Percentiles rank a stretch among this genome's conserved stretches.
Evolutionary conservation across 495 filamentous ascomycete genomes (phyloP).

Genomic region (Xylaria grammica): DNA sequence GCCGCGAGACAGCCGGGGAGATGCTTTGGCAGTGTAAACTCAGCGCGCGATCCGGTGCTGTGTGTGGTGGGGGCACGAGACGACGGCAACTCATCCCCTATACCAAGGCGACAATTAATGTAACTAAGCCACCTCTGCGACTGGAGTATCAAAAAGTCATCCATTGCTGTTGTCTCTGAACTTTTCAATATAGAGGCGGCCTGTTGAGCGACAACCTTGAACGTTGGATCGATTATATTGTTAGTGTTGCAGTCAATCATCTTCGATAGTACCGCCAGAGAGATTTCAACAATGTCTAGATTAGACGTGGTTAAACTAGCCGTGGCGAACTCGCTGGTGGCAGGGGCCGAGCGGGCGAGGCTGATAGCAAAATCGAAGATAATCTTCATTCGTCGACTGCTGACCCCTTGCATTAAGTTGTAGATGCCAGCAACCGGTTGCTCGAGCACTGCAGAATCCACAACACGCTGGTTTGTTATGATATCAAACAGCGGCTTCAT

Average conservation of each 20-base stretch:
- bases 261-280: slow-evolving; percentile 34
- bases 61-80: slow-evolving; percentile 3
- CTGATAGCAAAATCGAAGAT: slow-evolving; percentile 35
- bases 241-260: slow-evolving; percentile 43
- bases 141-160: slow-evolving; percentile 40
- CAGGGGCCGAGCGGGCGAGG: slow-evolving; percentile 14
- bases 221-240: slow-evolving; percentile 39
- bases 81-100: slow-evolving; percentile 29
- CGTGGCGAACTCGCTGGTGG: slow-evolving; percentile 17
- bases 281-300: slow-evolving; percentile 32
- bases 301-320: slow-evolving; percentile 14
- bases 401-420: slow-evolving; percentile 41
- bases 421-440: slow-evolving; percentile 36
- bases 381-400: slow-evolving; percentile 33
- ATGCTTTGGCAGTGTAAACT: slow-evolving; percentile 51
- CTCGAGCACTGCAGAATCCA: slow-evolving; percentile 41
- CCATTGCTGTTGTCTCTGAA: slow-evolving; percentile 20
- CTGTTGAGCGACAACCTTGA: slow-evolving; percentile 20
- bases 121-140: slow-evolving; percentile 35
- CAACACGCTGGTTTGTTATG: slow-evolving; percentile 37
- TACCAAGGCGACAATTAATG: slow-evolving; percentile 33
- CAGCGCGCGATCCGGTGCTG: slow-evolving; percentile 21
- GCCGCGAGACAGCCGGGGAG: slow-evolving; percentile 58
- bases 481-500: slow-evolving; percentile 37
- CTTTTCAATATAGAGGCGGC: slow-evolving; percentile 5